Evolutionary conservation across 1,284 basidiomycete genomes (phyloP), one percentile per base, ranked within the genome.

Genomic region (Boletus calvinii): DNA sequence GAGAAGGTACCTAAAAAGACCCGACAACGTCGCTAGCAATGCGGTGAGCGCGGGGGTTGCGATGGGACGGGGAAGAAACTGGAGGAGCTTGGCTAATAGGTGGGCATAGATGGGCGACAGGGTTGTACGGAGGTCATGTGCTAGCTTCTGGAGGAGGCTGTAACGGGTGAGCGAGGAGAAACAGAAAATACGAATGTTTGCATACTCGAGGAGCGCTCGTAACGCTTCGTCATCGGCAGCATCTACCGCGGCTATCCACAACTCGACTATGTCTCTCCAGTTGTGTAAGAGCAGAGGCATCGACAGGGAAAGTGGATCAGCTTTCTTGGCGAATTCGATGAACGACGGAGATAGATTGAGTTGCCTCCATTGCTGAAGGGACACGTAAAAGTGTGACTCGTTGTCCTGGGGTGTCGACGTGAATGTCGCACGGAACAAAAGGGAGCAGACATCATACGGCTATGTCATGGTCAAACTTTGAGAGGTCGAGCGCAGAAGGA

Each of bases 211-310:
- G 26, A 92, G 71, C 24, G 84, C 79, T 52, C 75, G 77, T 53
- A 88, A 61, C 0, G 80, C 85, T 63, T 91, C 87, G 54, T 88
- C 84, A 59, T 90, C 83, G 10, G 85, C 76, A 12, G 61, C 62
- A 37, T 77, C 74, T 34, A 87, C 62, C 0, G 80, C 78, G 9
- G 64, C 71, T 13, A 78, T 59, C 90, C 90, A 92, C 3, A 83
- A 56, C 0, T 76, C 72, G 11, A 84, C 72, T 5, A 94, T 77
- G 13, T 85, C 77, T 49, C 75, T 74, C 78, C 89, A 89, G 65
- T 94, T 89, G 62, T 90, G 87, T 10, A 96, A 73, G 3, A 93
- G 80, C 42, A 94, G 74, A 0, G 92, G 85, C 74, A 95, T 83
- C 1, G 89, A 92, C 2, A 81, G 78, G 1, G 88, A 85, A 24